Percentiles rank a stretch among this genome's conserved stretches.
These are phyloP conservation scores for Fistulinella cinereoalba DNA, from an alignment of 1,284 basidiomycete species.

Conservation along the genomic window DNA sequence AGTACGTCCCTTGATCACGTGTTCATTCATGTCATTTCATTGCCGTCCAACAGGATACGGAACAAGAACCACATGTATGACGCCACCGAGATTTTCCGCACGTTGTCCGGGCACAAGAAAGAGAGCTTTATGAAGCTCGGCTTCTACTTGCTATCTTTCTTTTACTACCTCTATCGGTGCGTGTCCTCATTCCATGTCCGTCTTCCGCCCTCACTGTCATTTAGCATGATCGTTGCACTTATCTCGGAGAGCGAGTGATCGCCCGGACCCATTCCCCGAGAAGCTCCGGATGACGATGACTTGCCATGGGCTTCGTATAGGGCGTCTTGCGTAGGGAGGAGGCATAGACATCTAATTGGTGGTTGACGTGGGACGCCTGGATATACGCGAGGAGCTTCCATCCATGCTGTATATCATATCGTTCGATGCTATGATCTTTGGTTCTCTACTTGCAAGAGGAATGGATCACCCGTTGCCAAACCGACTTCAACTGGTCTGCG, in stretches of 20 bases:
- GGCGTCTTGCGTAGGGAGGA: no score
- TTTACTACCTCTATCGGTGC: conserved; percentile 95
- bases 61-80: conserved; percentile 98
- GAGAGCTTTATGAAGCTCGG: conserved; percentile 96
- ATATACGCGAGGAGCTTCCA: conserved; percentile 13
- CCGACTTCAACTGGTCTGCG: no score
- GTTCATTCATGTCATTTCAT: not conserved
- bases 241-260: conserved; percentile 73
- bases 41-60: conserved; percentile 63
- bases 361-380: conserved; percentile 8
- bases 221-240: conserved; percentile 83
- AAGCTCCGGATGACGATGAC: not conserved
- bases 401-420: conserved; percentile 19
- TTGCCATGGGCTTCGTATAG: no score
- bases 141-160: conserved; percentile 92
- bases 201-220: conserved; percentile 5
- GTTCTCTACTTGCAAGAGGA: not conserved
- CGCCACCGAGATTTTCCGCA: conserved; percentile 98
- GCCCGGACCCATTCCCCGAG: not conserved
- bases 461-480: not conserved
- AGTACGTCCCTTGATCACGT: conserved; percentile 52
- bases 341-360: conserved; percentile 19
- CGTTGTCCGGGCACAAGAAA: conserved; percentile 92
- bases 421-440: conserved; percentile 24
- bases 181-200: conserved; percentile 31